Percentiles rank a stretch among this genome's conserved stretches.
These are phyloP conservation scores for Cryptococcus sp. DNA, from an alignment of 1,284 basidiomycete genomes.

Conservation along the genomic window DNA sequence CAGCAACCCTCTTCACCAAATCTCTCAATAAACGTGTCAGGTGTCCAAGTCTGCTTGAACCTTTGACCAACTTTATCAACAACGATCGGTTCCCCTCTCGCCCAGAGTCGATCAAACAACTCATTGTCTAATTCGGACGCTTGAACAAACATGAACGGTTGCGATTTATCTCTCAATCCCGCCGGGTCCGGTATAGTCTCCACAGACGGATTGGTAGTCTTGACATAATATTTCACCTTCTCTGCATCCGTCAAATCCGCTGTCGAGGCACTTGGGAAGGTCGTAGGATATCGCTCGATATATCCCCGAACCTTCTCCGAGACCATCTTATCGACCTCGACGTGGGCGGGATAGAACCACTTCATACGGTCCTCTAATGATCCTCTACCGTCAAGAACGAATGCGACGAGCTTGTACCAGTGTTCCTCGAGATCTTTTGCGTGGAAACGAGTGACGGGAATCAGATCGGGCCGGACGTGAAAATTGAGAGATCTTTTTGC, in stretches of 20 bases:
- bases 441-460: conserved; percentile 73
- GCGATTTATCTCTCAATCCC: conserved; percentile 22
- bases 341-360: conserved; percentile 20
- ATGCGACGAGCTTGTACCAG: conserved; percentile 35
- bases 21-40: conserved; percentile 68
- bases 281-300: conserved; percentile 1
- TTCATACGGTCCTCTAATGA: conserved; percentile 12
- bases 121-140: conserved; percentile 58
- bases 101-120: conserved; percentile 67
- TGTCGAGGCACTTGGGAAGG: background rate
- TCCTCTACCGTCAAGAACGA: conserved; percentile 24
- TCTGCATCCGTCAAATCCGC: background rate
- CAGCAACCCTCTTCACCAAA: conserved; percentile 64
- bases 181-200: conserved; percentile 33
- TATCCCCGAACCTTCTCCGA: conserved; percentile 2
- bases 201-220: conserved; percentile 38
- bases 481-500: conserved; percentile 4
- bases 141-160: conserved; percentile 48
- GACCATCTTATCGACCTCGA: conserved; percentile 19
- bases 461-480: conserved; percentile 55
- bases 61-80: conserved; percentile 61
- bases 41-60: conserved; percentile 71
- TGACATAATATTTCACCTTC: conserved; percentile 18
- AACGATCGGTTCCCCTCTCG: conserved; percentile 66
- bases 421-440: conserved; percentile 58